Conservation (phyloP, 805 yeast genomes). For the Saitoella complicata region DNA sequence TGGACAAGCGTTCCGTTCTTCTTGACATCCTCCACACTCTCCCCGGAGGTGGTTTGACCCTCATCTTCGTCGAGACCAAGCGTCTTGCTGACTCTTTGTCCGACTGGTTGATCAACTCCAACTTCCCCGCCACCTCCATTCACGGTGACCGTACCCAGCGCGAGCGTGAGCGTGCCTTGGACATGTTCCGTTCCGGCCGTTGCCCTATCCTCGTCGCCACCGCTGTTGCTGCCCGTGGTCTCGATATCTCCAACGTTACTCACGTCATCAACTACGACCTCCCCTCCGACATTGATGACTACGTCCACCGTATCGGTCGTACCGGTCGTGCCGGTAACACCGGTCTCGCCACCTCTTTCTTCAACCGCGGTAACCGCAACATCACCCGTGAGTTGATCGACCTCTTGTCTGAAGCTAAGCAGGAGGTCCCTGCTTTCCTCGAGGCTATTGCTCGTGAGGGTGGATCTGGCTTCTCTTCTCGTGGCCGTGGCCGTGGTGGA, state of each 20-base stretch:
- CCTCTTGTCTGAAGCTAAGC: slow-evolving; percentile 86
- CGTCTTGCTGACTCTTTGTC: slow-evolving; percentile 95
- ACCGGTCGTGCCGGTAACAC: slow-evolving; percentile 99
- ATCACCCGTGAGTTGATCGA: slow-evolving; percentile 77
- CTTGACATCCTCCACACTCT: slow-evolving; percentile 70
- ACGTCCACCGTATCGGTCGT: slow-evolving; percentile 99
- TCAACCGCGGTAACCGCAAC: slow-evolving; percentile 87
- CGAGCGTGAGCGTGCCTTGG: slow-evolving; percentile 95
- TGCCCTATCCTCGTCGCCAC: slow-evolving; percentile 95
- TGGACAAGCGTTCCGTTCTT: slow-evolving; percentile 79
- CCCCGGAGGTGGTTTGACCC: slow-evolving; percentile 69
- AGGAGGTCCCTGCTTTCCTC: slow-evolving; percentile 88
- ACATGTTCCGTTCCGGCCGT: slow-evolving; percentile 79
- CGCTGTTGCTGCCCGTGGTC: slow-evolving; percentile 99
- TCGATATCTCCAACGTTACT: slow-evolving; percentile 97
- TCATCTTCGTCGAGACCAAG: slow-evolving; percentile 95
- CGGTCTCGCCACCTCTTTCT: slow-evolving; percentile 96
- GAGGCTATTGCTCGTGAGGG: slow-evolving; percentile 66
- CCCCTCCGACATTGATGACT: slow-evolving; percentile 94
- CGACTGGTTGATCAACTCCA: slow-evolving; percentile 74
- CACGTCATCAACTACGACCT: slow-evolving; percentile 95
- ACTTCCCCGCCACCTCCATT: slow-evolving; percentile 93
- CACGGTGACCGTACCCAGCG: slow-evolving; percentile 98
- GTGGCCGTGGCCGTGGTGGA: slow-evolving; percentile 25
- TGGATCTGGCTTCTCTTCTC: slow-evolving; percentile 38